These are phyloP conservation scores for Monosporozyma servazzii DNA, from an alignment of 805 yeast genomes.

Conservation along the genomic window DNA sequence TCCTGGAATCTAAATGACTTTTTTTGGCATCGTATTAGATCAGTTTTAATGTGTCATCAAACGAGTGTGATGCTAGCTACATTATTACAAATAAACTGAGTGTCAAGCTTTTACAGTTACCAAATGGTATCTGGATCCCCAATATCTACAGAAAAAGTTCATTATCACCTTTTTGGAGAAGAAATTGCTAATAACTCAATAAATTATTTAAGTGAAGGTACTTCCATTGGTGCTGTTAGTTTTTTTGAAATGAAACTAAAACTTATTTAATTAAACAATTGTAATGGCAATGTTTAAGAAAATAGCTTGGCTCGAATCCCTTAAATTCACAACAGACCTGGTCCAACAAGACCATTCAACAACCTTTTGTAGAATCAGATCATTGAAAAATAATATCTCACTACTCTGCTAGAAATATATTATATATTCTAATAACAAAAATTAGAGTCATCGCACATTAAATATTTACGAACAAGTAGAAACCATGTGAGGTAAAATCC, in stretches of 20 bases:
- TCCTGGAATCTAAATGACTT: slow-evolving; percentile 83
- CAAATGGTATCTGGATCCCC: slow-evolving; percentile 88
- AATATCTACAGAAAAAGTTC: slow-evolving; percentile 99
- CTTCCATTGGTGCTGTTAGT: slow-evolving; percentile 89
- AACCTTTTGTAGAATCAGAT: slow-evolving; percentile 89
- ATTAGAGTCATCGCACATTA: slow-evolving; percentile 84
- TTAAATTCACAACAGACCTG: slow-evolving; percentile 96
- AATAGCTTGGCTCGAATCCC: slow-evolving; percentile 84
- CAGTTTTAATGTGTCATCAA: slow-evolving; percentile 95
- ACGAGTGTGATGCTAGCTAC: slow-evolving; percentile 81
- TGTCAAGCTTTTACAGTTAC: slow-evolving; percentile 66
- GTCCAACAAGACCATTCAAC: slow-evolving; percentile 95
- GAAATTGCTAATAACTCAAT: slow-evolving; percentile 84
- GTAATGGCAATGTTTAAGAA: slow-evolving; percentile 21
- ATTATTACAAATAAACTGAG: slow-evolving; percentile 69
- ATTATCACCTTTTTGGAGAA: slow-evolving; percentile 93
- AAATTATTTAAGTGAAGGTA: slow-evolving; percentile 92
- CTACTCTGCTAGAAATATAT: slow-evolving; percentile 93
- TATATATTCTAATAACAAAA: slow-evolving; percentile 97
- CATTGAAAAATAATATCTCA: slow-evolving; percentile 91
- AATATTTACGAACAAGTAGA: slow-evolving; percentile 75
- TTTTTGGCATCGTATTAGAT: slow-evolving; percentile 93
- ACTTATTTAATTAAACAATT: slow-evolving; percentile 68
- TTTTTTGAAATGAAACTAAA: slow-evolving; percentile 97
- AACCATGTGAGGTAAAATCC: slow-evolving; percentile 80